Conservation (phyloP, 352 stramenopile species). For the Aphanomyces invadans region DNA sequence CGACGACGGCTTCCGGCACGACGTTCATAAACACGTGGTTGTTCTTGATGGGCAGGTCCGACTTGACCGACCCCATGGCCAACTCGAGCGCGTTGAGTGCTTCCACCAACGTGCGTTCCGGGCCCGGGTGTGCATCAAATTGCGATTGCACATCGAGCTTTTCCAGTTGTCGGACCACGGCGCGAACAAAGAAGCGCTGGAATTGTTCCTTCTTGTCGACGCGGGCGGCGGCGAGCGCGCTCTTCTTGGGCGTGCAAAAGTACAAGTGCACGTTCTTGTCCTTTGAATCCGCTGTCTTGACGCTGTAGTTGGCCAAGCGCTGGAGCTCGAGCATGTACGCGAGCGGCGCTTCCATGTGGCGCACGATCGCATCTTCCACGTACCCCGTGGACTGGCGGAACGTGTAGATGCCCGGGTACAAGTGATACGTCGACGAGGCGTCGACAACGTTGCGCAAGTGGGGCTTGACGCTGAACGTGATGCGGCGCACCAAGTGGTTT, state of each 20-base stretch:
- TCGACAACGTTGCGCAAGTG: slow-evolving; percentile 26
- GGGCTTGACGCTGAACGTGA: slow-evolving; percentile 81
- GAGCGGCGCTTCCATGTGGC: slow-evolving; percentile 96
- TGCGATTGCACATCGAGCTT: slow-evolving; percentile 70
- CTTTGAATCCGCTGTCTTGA: slow-evolving; percentile 87
- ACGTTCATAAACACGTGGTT: slow-evolving; percentile 99
- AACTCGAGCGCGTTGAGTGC: slow-evolving; percentile 96
- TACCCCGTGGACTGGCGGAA: slow-evolving; percentile 86
- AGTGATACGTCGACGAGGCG: slow-evolving; percentile 46
- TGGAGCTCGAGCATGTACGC: slow-evolving; percentile 98
- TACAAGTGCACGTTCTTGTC: slow-evolving; percentile 99
- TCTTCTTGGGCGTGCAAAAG: slow-evolving; percentile 89
- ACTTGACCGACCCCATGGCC: slow-evolving; percentile 88
- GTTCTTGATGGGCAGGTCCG: slow-evolving; percentile 83
- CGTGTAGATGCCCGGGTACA: slow-evolving; percentile 86
- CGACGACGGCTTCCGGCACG: slow-evolving; percentile 88
- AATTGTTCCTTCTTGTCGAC: slow-evolving; percentile 78
- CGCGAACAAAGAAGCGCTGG: slow-evolving; percentile 94
- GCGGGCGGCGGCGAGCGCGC: slow-evolving; percentile 69
- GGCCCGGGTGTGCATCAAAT: slow-evolving; percentile 87
- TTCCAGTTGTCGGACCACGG: slow-evolving; percentile 89
- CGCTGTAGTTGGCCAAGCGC: slow-evolving; percentile 96
- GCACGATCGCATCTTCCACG: slow-evolving; percentile 96
- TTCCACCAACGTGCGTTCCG: slow-evolving; percentile 97
- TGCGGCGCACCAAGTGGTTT: slow-evolving; percentile 75